Percentiles rank a stretch among this genome's conserved stretches.
Conservation (phyloP, 1,284 basidiomycete genomes). For the Pseudozyma tsukubaensis region DNA sequence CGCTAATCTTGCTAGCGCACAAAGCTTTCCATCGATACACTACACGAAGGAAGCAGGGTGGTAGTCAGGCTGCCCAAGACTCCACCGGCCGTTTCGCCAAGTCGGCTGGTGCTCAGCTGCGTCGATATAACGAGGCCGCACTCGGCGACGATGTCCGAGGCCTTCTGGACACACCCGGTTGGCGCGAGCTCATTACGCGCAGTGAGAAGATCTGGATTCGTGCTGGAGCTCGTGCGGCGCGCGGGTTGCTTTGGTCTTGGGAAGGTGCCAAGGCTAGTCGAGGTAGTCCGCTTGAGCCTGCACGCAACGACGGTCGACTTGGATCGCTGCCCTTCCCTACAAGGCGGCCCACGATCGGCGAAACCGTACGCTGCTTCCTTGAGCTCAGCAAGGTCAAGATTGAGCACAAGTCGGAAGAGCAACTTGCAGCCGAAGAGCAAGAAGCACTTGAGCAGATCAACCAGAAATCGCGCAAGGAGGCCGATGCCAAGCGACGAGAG, state of each 20-base stretch:
- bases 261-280: slow-evolving; percentile 33
- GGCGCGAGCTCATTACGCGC: slow-evolving; percentile 59
- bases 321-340: slow-evolving; percentile 60
- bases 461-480: slow-evolving; percentile 38
- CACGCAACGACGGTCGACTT: slow-evolving; percentile 68
- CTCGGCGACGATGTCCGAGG: slow-evolving; percentile 79
- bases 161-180: slow-evolving; percentile 49
- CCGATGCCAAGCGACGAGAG: slow-evolving; percentile 48
- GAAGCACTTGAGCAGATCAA: slow-evolving; percentile 41
- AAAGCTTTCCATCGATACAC: slow-evolving; percentile 99
- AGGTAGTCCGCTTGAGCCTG: slow-evolving; percentile 62
- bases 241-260: slow-evolving; percentile 67
- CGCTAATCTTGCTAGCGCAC: slow-evolving; percentile 81
- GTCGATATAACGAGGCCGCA: slow-evolving; percentile 94
- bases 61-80: slow-evolving; percentile 91
- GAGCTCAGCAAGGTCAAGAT: slow-evolving; percentile 88
- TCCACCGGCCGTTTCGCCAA: slow-evolving; percentile 88
- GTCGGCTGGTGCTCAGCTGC: slow-evolving; percentile 91
- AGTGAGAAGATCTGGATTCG: slow-evolving; percentile 66
- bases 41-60: slow-evolving; percentile 96
- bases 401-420: slow-evolving; percentile 86
- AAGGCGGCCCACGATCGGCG: slow-evolving; percentile 81
- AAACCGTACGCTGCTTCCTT: slow-evolving; percentile 85
- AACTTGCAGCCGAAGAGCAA: slow-evolving; percentile 74
- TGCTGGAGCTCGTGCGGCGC: slow-evolving; percentile 57